A percentile compares a stretch with the other conserved stretches of the same genome.
phyloP scores from a whole-genome alignment of 441 rosid genomes.

The Aleurites moluccanus region DNA sequence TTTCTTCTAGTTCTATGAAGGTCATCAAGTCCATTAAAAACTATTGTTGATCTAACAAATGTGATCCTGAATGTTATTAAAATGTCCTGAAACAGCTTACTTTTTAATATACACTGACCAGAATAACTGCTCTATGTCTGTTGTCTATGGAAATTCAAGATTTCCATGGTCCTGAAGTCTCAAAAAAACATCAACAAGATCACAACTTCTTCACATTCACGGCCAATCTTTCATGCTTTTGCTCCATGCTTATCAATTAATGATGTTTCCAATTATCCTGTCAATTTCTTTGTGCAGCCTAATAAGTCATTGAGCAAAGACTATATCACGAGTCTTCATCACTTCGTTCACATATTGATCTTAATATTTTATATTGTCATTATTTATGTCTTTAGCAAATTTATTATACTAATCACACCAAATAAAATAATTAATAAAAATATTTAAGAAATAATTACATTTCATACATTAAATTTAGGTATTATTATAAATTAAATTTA shows the following conservation, averaged over 20 bases:
- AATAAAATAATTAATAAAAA: no score
- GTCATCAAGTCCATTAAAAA: no score
- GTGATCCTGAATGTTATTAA: no score
- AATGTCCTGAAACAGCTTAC: no score
- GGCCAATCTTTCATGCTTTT: background rate
- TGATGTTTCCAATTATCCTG: slow-evolving; percentile 26
- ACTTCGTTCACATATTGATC: background rate
- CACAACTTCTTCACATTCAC: background rate
- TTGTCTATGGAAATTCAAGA: slow-evolving; percentile 18
- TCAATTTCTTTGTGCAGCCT: slow-evolving; percentile 21
- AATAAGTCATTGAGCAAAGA: slow-evolving; percentile 19
- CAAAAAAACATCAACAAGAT: slow-evolving; percentile 32
- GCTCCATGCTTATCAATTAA: slow-evolving; percentile 26
- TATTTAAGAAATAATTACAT: no score
- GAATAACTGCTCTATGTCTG: slow-evolving; percentile 26
- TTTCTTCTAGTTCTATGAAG: no score
- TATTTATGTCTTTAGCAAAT: no score
- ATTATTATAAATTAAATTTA: no score
- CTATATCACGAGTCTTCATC: slow-evolving; percentile 24
- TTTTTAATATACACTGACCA: slow-evolving; percentile 17
- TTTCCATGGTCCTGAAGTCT: slow-evolving; percentile 18
- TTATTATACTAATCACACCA: no score
- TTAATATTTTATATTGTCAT: no score
- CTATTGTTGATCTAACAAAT: no score
- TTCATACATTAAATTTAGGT: no score